phyloP scores from a whole-genome alignment of 495 filamentous ascomycete genomes.

The Entonaema liquescens region DNA sequence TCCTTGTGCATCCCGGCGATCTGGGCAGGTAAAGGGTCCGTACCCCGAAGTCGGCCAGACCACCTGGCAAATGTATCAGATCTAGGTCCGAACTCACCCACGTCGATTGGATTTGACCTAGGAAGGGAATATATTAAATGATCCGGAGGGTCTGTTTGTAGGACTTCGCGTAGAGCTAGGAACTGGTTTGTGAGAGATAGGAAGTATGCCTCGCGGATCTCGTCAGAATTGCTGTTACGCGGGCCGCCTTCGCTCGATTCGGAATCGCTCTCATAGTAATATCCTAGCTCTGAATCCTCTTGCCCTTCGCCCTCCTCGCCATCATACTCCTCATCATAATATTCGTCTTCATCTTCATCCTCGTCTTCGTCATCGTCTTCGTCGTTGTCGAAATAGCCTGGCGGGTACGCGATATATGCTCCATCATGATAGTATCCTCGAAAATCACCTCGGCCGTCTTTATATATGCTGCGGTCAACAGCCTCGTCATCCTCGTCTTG shows the following conservation, averaged over 20 bases:
- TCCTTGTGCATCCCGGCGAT: slow-evolving; percentile 73
- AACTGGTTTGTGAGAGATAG: slow-evolving; percentile 68
- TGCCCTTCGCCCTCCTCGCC: slow-evolving; percentile 15
- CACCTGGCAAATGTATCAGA: slow-evolving; percentile 59
- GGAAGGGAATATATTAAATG: slow-evolving; percentile 61
- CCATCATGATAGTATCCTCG: slow-evolving; percentile 74
- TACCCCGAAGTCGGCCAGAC: slow-evolving; percentile 57
- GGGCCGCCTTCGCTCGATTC: slow-evolving; percentile 47
- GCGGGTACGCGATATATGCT: slow-evolving; percentile 68
- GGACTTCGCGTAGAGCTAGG: slow-evolving; percentile 62
- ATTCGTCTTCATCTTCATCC: background rate
- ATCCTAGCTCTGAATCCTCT: slow-evolving; percentile 5
- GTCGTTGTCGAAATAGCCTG: slow-evolving; percentile 38
- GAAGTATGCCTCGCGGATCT: slow-evolving; percentile 66
- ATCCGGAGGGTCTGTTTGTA: slow-evolving; percentile 64
- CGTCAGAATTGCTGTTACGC: slow-evolving; percentile 48
- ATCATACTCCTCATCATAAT: slow-evolving; percentile 12
- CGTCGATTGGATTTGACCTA: slow-evolving; percentile 63
- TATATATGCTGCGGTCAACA: slow-evolving; percentile 54
- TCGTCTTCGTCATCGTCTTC: slow-evolving; percentile 30
- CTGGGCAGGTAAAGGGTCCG: slow-evolving; percentile 72
- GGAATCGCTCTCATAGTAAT: slow-evolving; percentile 31
- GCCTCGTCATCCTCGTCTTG: slow-evolving; percentile 38
- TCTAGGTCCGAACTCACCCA: slow-evolving; percentile 55
- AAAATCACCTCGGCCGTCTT: slow-evolving; percentile 55